Evolutionary conservation across 495 filamentous ascomycete genomes (phyloP).

Genomic region (Penicillium malachiteum): DNA sequence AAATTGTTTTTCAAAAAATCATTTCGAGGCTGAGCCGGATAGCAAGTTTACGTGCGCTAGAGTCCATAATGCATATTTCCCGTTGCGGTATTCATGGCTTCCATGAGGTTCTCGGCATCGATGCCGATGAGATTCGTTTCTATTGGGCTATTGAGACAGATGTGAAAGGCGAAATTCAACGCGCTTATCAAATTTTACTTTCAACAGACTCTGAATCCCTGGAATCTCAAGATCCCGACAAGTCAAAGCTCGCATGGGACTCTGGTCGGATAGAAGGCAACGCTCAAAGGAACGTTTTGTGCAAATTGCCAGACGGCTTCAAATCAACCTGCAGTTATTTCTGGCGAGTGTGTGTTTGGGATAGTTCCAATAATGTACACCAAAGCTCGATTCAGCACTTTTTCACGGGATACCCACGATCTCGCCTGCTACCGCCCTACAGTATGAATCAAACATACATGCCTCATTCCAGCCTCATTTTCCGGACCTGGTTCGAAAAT

Average conservation of each 20-base stretch:
- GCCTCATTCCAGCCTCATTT: constrained; percentile 30
- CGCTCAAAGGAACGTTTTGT: constrained; percentile 27
- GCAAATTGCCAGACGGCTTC: constrained; percentile 21
- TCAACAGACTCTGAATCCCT: background rate
- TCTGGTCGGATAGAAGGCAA: constrained; percentile 24
- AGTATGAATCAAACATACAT: constrained; percentile 36
- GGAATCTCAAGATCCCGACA: background rate
- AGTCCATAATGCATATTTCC: constrained; percentile 2
- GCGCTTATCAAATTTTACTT: constrained; percentile 18
- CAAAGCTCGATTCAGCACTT: constrained; percentile 23
- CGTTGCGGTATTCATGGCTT: constrained; percentile 33
- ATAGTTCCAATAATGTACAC: constrained; percentile 8
- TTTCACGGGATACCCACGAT: constrained; percentile 24
- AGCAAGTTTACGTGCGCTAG: too few relatives aligned
- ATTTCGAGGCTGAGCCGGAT: too few relatives aligned
- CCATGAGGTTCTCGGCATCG: constrained; percentile 29
- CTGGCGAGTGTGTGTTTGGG: constrained; percentile 26
- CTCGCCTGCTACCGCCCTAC: constrained; percentile 26
- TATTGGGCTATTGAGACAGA: constrained; percentile 21
- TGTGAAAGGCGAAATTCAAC: constrained; percentile 8
- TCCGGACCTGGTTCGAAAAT: constrained; percentile 33
- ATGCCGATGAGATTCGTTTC: constrained; percentile 27
- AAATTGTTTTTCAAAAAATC: too few relatives aligned
- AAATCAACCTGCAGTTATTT: constrained; percentile 24
- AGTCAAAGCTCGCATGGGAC: constrained; percentile 19